Conservation (phyloP, 441 rosid species). For the Arabidopsis hybrid region DNA sequence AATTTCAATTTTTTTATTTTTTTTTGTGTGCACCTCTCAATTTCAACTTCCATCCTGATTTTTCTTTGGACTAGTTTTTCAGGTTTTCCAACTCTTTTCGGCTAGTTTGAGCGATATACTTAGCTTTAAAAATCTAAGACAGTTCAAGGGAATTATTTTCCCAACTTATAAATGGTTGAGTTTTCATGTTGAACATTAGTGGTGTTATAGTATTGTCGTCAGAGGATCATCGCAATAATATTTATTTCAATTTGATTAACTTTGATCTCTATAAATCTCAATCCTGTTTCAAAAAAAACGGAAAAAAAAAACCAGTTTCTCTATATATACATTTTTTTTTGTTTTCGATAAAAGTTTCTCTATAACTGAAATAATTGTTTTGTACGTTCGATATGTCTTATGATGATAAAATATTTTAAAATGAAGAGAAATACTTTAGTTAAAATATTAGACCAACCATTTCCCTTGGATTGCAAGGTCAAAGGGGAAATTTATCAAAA, state of each 20-base stretch:
- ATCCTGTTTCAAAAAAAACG: too few relatives aligned
- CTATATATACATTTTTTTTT: too few relatives aligned
- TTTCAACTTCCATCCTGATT: neutral
- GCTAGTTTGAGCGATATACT: too few relatives aligned
- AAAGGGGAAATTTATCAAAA: conserved; percentile 7
- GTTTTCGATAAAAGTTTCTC: neutral
- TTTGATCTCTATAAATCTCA: neutral
- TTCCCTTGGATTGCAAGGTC: conserved; percentile 29
- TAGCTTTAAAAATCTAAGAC: too few relatives aligned
- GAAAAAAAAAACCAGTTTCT: too few relatives aligned
- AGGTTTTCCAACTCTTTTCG: too few relatives aligned
- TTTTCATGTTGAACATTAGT: too few relatives aligned
- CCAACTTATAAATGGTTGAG: too few relatives aligned
- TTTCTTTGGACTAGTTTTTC: too few relatives aligned
- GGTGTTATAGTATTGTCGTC: neutral
- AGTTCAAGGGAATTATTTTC: too few relatives aligned
- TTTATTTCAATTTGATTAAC: neutral
- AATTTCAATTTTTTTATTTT: conserved; percentile 2
- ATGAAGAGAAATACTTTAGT: conserved; percentile 5
- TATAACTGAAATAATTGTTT: conserved; percentile 12
- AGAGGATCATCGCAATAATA: neutral
- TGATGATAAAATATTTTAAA: neutral
- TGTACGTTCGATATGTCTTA: neutral
- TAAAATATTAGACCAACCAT: conserved; percentile 31
- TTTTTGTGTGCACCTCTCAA: too few relatives aligned